These are phyloP conservation scores for Irpex sp. DNA, from an alignment of 1,284 basidiomycete species.

Conservation along the genomic window DNA sequence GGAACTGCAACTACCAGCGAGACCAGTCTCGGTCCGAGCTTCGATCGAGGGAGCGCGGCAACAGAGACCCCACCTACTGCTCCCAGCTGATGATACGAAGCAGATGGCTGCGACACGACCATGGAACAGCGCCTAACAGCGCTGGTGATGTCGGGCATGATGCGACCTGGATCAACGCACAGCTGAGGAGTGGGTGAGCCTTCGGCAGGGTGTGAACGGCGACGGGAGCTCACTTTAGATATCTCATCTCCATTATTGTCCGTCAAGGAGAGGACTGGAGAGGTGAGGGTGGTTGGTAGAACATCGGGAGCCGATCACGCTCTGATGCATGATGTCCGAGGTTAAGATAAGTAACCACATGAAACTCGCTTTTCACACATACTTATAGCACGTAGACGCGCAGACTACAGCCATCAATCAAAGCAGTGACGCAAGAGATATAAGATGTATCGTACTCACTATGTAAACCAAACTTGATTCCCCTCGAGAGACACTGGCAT, in stretches of 20 bases:
- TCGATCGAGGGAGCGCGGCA: background rate
- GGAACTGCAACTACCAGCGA: background rate
- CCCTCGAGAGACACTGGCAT: background rate
- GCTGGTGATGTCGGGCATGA: background rate
- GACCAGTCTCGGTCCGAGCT: background rate
- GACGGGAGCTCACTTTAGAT: background rate
- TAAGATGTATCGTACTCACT: background rate
- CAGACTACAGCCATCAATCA: too few species aligned
- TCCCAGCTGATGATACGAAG: background rate
- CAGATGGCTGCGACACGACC: background rate
- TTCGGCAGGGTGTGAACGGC: background rate
- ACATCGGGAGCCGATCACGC: background rate
- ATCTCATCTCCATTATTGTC: background rate
- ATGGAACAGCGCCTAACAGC: too few species aligned
- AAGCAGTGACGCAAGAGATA: background rate
- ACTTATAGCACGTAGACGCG: too few species aligned
- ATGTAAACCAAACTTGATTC: background rate
- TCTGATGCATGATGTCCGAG: background rate
- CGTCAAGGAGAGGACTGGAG: too few species aligned
- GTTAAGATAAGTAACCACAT: background rate
- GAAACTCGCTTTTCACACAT: background rate
- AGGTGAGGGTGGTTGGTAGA: background rate
- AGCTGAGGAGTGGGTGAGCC: background rate
- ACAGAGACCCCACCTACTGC: background rate
- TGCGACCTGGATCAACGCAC: background rate